Conservation (phyloP, 176 grass and related monocot species). For the Microstegium vimineum region DNA sequence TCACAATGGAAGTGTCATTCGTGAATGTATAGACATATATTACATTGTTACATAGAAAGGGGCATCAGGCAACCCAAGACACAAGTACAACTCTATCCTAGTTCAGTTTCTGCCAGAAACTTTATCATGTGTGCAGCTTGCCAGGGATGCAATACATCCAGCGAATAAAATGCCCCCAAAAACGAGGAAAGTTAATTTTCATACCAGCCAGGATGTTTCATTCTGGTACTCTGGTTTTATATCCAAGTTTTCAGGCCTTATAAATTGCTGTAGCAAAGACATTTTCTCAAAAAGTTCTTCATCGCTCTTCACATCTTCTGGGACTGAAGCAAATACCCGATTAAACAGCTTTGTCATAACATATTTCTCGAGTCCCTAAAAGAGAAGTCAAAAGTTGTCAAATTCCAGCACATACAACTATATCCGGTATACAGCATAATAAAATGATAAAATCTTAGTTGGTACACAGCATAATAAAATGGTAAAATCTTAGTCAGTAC, state of each 20-base stretch:
- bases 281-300: constrained; percentile 97
- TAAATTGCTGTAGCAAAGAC: constrained; percentile 78
- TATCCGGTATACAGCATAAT: not conserved
- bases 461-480: constrained; percentile 4
- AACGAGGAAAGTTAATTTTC: constrained; percentile 17
- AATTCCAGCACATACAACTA: not conserved
- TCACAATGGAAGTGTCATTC: not conserved
- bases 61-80: not conserved
- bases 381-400: constrained; percentile 8
- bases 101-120: constrained; percentile 18
- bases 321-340: constrained; percentile 92
- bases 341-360: constrained; percentile 94
- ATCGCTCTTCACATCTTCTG: constrained; percentile 85
- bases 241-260: constrained; percentile 92
- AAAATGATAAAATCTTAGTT: not conserved
- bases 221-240: constrained; percentile 91
- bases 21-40: not conserved
- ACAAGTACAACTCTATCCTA: not conserved
- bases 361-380: constrained; percentile 98
- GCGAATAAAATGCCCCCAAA: not conserved
- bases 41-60: not conserved
- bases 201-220: constrained; percentile 97
- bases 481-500: not conserved
- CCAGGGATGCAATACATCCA: not conserved
- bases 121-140: not conserved